Percentiles rank a stretch among this genome's conserved stretches.
phyloP scores from a whole-genome alignment of 306 rosid genomes.

The Abrus pulchellus region DNA sequence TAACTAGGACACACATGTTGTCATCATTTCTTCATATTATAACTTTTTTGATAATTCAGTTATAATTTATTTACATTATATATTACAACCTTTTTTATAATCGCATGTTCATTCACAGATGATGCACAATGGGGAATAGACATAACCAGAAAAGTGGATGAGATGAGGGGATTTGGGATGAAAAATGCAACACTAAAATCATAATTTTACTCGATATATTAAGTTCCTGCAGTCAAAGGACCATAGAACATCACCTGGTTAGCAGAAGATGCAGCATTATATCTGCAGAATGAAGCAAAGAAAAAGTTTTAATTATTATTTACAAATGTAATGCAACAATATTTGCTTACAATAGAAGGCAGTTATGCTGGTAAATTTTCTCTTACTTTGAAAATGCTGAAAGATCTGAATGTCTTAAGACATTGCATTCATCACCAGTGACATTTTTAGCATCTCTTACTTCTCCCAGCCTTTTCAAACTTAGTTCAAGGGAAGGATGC shows the following conservation, averaged over 20 bases:
- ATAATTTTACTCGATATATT: constrained; percentile 26
- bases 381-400: constrained; percentile 76
- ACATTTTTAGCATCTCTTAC: constrained; percentile 54
- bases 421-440: constrained; percentile 61
- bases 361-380: constrained; percentile 31
- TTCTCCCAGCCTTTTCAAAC: constrained; percentile 63
- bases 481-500: constrained; percentile 64
- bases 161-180: constrained; percentile 25
- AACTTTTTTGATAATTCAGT: background rate
- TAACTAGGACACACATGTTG: constrained; percentile 28
- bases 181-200: constrained; percentile 36
- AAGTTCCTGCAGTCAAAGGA: constrained; percentile 35
- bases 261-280: constrained; percentile 60
- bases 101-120: constrained; percentile 12
- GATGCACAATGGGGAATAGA: background rate
- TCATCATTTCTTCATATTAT: background rate
- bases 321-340: constrained; percentile 37
- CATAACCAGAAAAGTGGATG: constrained; percentile 19
- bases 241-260: constrained; percentile 60
- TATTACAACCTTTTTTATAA: background rate
- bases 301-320: background rate
- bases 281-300: constrained; percentile 59
- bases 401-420: constrained; percentile 62
- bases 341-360: constrained; percentile 7
- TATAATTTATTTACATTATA: background rate